Base-by-base conservation (phyloP, 306 rosid genomes). In the Nissolia schottii region DNA sequence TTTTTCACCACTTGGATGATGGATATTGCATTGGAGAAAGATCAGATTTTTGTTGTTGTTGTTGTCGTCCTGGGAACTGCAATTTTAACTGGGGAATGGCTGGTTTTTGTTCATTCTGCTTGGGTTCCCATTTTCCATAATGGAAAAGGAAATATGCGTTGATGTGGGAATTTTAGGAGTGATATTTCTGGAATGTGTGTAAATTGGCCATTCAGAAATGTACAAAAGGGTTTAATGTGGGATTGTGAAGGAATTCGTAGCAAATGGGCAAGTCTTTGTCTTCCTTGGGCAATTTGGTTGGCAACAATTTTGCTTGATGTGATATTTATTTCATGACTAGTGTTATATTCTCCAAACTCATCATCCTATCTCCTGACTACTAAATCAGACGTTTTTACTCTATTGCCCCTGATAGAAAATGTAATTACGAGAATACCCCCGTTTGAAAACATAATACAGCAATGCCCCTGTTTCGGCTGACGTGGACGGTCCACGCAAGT, bases 241-340 rank as follows among this genome's bases (percentile, higher is more conserved):
- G 37, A 38, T 20, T 79, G 67, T 72, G 69, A 65, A 61, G 43
- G 53, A 66, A 54, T 31, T 65, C 43, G 1, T 16, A 57, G 54
- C 61, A 27, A 35, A 37, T 37, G 70, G 56, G 29, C 77, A 43
- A n/a, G 50, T 20, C 67, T 65, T 59, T 4, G 22, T 62, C 23
- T 63, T 73, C 64, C 15, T 71, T 60, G 35, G 25, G 22, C 45
- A 29, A 51, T 56, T 50, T 55, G 48, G 20, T 65, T 15, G 66
- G 31, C 73, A 59, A 84, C 58, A 56, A 37, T 40, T 73, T 69
- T 78, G 61, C 69, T 13, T 40, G 0, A 29, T 73, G 29, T 25
- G 53, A 20, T 78, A 56, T 58, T 75, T 69, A 62, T 54, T 68
- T 78, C 73, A 37, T 12, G n/a, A n/a, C n/a, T n/a, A n/a, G n/a